Percentiles rank a stretch among this genome's conserved stretches.
Evolutionary conservation across 2,329 filamentous ascomycete species (phyloP).

Genomic region (Leptosphaerulina australis): DNA sequence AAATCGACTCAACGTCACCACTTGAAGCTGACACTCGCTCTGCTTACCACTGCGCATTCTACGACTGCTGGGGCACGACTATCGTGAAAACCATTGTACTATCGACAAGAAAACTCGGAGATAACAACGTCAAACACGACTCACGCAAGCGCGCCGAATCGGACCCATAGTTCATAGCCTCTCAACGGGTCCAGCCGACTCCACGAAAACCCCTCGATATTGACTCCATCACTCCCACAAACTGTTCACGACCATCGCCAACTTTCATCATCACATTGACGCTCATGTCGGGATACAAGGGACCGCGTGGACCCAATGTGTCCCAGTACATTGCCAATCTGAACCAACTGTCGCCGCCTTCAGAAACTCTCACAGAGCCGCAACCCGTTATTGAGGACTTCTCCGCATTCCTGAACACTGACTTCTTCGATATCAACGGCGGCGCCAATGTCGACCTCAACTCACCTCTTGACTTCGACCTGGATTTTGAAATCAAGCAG

Average conservation of each 20-base stretch:
- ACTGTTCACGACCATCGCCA: conserved; percentile 14
- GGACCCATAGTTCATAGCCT: conserved; percentile 15
- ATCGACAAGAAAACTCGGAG: neutral
- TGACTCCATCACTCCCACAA: conserved; percentile 22
- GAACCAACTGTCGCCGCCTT: conserved; percentile 67
- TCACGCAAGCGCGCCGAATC: conserved; percentile 27
- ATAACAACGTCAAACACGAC: conserved; percentile 4
- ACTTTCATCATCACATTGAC: conserved; percentile 14
- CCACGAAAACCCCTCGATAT: conserved; percentile 26
- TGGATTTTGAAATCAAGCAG: conserved; percentile 37
- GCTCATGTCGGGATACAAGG: conserved; percentile 74
- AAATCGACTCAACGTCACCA: conserved; percentile 20
- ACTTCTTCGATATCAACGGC: conserved; percentile 71
- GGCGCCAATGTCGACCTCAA: conserved; percentile 34
- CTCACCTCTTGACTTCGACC: conserved; percentile 35
- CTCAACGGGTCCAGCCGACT: conserved; percentile 16
- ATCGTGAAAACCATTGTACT: neutral
- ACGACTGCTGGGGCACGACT: conserved; percentile 4
- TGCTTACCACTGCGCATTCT: conserved; percentile 1
- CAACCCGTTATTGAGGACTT: conserved; percentile 56
- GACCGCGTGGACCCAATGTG: conserved; percentile 82
- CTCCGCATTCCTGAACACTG: conserved; percentile 61
- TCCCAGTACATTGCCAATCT: conserved; percentile 87
- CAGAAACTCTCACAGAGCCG: conserved; percentile 38
- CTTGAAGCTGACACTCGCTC: conserved; percentile 11